Base-by-base conservation (phyloP, 1,139 yeast species). In the Taphrina confusa region DNA sequence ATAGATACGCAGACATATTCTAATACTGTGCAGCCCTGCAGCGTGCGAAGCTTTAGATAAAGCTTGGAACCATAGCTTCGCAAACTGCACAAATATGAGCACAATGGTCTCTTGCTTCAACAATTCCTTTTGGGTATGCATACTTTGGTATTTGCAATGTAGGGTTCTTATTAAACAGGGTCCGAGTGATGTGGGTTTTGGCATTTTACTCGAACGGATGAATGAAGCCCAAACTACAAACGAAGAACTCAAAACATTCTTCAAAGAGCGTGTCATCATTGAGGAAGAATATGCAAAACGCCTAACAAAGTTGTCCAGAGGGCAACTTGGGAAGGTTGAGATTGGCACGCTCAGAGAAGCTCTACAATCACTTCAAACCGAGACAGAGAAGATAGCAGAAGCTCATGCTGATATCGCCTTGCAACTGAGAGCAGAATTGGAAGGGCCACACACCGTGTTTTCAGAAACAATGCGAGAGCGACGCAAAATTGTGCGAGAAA, bases 231-330 rank as follows among this genome's bases (percentile, higher is more conserved):
- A 76, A 44, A 75, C 72, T 44, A 76, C 80, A 1, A 73, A 78
- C 62, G 80, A 78, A 42, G 81, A 78, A 60, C 65, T 80, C 14
- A 69, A 72, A 44, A 58, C 65, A 1, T 78, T 75, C 64, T 78
- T 76, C 68, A 75, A 72, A 57, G 82, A 79, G 62, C 70, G 78
- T 49, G 75, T 80, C 1, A 75, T 78, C 6, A 79, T 89, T 40
- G 96, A 89, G 68, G 85, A 82, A 64, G 96, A 89, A 20, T 87
- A 87, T 68, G 75, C 83, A 50, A 78, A 80, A 63, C 78, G 76
- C 37, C 64, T 73, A 30, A 37, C 63, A 11, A 71, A 75, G 27
- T 73, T 89, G 23, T 76, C 87, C 37, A 72, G 75, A 59, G 78
- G 77, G 55, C 69, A 76, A 0, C 70, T 85, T 1, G 91, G 91